phyloP scores from a whole-genome alignment of 2,329 filamentous ascomycete genomes.

The Metarhizium humberi region DNA sequence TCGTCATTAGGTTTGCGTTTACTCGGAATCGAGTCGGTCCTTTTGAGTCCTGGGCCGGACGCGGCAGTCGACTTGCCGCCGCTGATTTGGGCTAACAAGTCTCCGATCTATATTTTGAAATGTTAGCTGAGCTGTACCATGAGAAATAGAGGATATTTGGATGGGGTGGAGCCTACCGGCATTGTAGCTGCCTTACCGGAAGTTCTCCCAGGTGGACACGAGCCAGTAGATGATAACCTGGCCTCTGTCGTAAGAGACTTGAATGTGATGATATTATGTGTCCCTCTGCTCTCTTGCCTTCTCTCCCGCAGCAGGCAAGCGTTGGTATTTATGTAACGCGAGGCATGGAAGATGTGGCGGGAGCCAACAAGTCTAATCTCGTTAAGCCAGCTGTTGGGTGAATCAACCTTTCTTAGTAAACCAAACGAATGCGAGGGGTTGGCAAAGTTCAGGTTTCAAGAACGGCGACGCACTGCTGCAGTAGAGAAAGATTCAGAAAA shows the following conservation, averaged over 20 bases:
- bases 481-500: too few relatives aligned
- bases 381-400: neutral
- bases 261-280: neutral
- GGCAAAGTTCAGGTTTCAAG: neutral
- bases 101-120: constrained; percentile 19
- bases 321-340: neutral
- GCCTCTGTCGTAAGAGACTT: neutral
- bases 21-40: constrained; percentile 17
- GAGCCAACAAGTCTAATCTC: neutral
- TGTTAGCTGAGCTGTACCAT: neutral
- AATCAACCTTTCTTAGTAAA: neutral
- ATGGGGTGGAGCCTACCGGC: constrained; percentile 17
- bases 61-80: constrained; percentile 37
- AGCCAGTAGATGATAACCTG: neutral
- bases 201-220: neutral
- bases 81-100: constrained; percentile 45
- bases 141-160: neutral
- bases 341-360: constrained; percentile 1
- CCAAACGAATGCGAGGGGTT: neutral
- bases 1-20: constrained; percentile 53
- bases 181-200: constrained; percentile 13
- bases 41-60: constrained; percentile 19
- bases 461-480: neutral
- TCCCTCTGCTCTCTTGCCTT: neutral
- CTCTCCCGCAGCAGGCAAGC: constrained; percentile 1